Base-by-base conservation (phyloP, 2,329 filamentous ascomycete species). In the Aspergillus ochraceus region DNA sequence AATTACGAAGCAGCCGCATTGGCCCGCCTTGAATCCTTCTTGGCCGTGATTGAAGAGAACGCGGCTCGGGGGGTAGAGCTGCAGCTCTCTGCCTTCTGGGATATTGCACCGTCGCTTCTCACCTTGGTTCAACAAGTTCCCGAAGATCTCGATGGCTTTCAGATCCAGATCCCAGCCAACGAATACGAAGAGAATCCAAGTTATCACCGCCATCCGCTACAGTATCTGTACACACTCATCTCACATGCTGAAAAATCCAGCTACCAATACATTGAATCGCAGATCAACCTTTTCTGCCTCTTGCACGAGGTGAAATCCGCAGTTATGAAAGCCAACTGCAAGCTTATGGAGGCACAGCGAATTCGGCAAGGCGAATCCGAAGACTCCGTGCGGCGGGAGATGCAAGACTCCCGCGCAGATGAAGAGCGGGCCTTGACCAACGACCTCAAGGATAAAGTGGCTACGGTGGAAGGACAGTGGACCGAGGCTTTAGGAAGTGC, bases 81-180 rank as follows among this genome's bases (percentile, higher is more conserved):
- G 57, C 95, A 98, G 76, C 84, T 97, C 2, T 93, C 90, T 10
- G 93, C 94, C 0, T 99, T 98, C 74, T 99, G 95, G 95, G 95
- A 99, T 71, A 96, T 98, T 69, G 94, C 93, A 1, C 95, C 95
- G 2, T 87, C 88, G 3, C 83, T 99, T 0, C 83, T 89, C 26
- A 84, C 88, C 17, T 81, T 98, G 51, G 84, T 96, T 11, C 90
- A 96, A 60, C 90, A 90, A 68, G 88, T 97, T 22, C 93, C 92
- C 0, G 73, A 77, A 1, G 67, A 77, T 24, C 72, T 84, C 26
- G 67, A 71, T 3, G 78, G 77, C 1, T 92, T 96, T 75, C 81
- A 86, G 22, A 84, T 97, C 52, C 85, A 90, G 67, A 92, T 98
- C 50, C 93, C 95, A 0, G 73, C 84, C 0, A 81, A 86, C 19